Percentiles rank a stretch among this genome's conserved stretches.
These are phyloP conservation scores for Didymella glomerata DNA, from an alignment of 2,329 filamentous ascomycete species.

Conservation along the genomic window DNA sequence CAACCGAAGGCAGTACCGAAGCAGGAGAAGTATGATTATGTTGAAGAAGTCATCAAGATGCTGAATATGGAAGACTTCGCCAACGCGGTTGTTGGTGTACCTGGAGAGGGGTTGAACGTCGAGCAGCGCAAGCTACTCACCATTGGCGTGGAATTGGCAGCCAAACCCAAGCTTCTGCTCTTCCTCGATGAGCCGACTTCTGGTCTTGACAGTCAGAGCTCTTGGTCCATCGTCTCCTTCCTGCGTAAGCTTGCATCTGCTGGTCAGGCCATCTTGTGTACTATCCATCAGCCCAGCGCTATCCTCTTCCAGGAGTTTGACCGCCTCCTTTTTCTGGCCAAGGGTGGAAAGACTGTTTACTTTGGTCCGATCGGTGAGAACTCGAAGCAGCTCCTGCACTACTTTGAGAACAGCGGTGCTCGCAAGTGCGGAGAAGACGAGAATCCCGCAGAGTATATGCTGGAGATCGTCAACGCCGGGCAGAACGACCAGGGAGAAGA, in stretches of 20 bases:
- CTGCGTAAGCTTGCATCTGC: conserved; percentile 66
- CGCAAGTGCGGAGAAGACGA: conserved; percentile 66
- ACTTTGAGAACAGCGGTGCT: conserved; percentile 71
- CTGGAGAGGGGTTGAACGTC: conserved; percentile 70
- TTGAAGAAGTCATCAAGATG: conserved; percentile 71
- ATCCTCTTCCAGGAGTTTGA: conserved; percentile 59
- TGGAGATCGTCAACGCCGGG: conserved; percentile 58
- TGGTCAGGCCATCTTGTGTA: conserved; percentile 58
- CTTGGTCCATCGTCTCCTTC: conserved; percentile 70
- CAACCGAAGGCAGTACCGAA: conserved; percentile 64
- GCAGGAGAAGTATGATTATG: conserved; percentile 67
- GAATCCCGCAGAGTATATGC: conserved; percentile 81
- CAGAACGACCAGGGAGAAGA: conserved; percentile 44
- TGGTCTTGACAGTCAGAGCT: conserved; percentile 65
- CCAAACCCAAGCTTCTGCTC: conserved; percentile 69
- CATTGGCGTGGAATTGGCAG: conserved; percentile 76
- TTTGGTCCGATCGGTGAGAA: conserved; percentile 58
- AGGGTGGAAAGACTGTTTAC: conserved; percentile 57
- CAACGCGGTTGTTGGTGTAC: conserved; percentile 70
- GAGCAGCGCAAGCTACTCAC: conserved; percentile 75
- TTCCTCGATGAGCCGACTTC: conserved; percentile 68
- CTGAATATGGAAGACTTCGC: conserved; percentile 73
- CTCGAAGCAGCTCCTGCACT: conserved; percentile 52
- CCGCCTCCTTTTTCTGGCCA: conserved; percentile 54
- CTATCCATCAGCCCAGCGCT: conserved; percentile 58